A percentile compares a stretch with the other conserved stretches of the same genome.
Evolutionary conservation across 2,329 filamentous ascomycete genomes (phyloP).

Genomic region (Graphium sp.): DNA sequence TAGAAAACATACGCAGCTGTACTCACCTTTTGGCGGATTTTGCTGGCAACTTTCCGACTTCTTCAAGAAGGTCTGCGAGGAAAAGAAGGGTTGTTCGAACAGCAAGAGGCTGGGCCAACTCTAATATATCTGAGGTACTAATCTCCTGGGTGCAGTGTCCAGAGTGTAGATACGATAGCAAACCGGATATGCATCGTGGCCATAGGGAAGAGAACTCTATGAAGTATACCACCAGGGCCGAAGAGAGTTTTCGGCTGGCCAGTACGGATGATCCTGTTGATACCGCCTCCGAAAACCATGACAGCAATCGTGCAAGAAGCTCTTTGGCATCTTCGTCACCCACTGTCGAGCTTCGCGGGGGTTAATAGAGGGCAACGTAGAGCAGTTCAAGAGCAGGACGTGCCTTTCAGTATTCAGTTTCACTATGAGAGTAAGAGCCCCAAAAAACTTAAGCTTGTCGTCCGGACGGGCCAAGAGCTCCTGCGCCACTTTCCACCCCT

Average conservation of each 20-base stretch:
- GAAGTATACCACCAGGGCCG: conserved; percentile 62
- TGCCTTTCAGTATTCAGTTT: conserved; percentile 89
- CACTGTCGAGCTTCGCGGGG: conserved; percentile 24
- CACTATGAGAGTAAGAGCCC: conserved; percentile 79
- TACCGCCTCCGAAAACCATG: conserved; percentile 42
- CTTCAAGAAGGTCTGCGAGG: conserved; percentile 34
- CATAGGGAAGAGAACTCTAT: conserved; percentile 47
- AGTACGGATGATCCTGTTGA: conserved; percentile 34
- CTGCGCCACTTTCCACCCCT: conserved; percentile 78
- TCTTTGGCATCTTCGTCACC: conserved; percentile 38
- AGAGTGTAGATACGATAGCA: no score
- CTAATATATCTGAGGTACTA: no score
- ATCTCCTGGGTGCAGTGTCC: no score
- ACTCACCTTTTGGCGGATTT: conserved; percentile 38
- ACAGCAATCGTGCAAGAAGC: conserved; percentile 42
- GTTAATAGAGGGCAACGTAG: conserved; percentile 1
- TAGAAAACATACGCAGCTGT: no score
- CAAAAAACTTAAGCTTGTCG: conserved; percentile 76
- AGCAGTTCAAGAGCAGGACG: conserved; percentile 7
- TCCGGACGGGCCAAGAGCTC: conserved; percentile 52
- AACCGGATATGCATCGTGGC: conserved; percentile 15
- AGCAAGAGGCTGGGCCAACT: conserved; percentile 1
- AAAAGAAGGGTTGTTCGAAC: conserved; percentile 5
- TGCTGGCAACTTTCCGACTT: conserved; percentile 50
- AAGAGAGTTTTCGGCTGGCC: conserved; percentile 58